Conservation (phyloP, 2,329 filamentous ascomycete species). For the Cordyceps tenuipes region DNA sequence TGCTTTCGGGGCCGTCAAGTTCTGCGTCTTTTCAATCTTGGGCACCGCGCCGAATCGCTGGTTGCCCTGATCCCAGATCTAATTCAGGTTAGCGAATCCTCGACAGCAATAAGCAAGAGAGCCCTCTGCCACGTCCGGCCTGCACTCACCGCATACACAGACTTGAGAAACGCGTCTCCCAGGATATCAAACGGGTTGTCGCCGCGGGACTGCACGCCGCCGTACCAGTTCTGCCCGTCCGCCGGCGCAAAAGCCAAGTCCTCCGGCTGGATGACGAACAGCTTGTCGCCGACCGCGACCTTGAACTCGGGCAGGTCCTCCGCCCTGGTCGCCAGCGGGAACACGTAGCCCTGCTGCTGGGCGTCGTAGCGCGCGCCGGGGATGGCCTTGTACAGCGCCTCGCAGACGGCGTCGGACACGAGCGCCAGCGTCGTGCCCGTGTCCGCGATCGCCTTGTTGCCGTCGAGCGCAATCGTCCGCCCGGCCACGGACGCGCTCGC, state of each 20-base stretch:
- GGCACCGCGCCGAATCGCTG: constrained; percentile 50
- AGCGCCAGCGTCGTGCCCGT: constrained; percentile 57
- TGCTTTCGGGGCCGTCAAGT: constrained; percentile 3
- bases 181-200: constrained; percentile 5
- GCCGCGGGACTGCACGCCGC: constrained; percentile 8
- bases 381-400: constrained; percentile 18
- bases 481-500: constrained; percentile 17
- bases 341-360: constrained; percentile 15
- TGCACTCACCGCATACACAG: constrained; percentile 3
- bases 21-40: constrained; percentile 10
- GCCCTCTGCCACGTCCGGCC: background rate
- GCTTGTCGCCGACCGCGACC: constrained; percentile 48
- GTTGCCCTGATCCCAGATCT: constrained; percentile 9
- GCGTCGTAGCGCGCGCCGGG: constrained; percentile 27
- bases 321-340: constrained; percentile 32
- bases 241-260: constrained; percentile 8
- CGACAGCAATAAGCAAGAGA: too few species aligned
- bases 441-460: constrained; percentile 42
- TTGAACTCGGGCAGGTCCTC: constrained; percentile 37
- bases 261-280: constrained; percentile 37
- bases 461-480: constrained; percentile 25
- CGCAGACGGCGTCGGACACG: constrained; percentile 51
- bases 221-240: constrained; percentile 6
- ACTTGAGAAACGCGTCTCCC: constrained; percentile 7
- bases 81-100: background rate